A percentile compares a stretch with the other conserved stretches of the same genome.
Evolutionary conservation across 768 basidiomycete genomes (phyloP).

Genomic region (Omphalotus guepiniiformis): DNA sequence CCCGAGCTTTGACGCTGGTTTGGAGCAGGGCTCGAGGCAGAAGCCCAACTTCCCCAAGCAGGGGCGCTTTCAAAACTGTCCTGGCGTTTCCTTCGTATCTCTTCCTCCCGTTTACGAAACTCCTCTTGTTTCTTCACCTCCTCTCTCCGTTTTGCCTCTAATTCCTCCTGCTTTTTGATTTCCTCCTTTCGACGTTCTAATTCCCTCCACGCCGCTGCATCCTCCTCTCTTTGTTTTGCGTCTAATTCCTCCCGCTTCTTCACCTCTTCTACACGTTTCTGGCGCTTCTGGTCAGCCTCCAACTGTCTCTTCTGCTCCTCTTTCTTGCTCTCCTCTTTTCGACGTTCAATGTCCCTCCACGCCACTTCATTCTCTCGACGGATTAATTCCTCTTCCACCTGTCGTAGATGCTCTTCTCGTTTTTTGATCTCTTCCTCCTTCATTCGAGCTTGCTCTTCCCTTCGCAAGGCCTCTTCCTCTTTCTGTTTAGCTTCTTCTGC

Average conservation of each 20-base stretch:
- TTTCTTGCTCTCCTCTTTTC: conserved; percentile 26
- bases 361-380: conserved; percentile 22
- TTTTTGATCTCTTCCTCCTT: conserved; percentile 24
- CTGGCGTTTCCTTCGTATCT: conserved; percentile 36
- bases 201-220: conserved; percentile 20
- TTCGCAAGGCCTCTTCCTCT: conserved; percentile 17
- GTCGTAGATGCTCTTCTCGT: conserved; percentile 26
- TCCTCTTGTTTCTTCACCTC: conserved; percentile 19
- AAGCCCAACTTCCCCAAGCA: conserved; percentile 21
- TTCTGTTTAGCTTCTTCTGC: conserved; percentile 21
- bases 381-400: conserved; percentile 32
- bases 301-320: conserved; percentile 2
- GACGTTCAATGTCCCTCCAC: conserved; percentile 4
- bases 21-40: conserved; percentile 25
- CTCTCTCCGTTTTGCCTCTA: conserved; percentile 21
- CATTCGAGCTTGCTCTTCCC: conserved; percentile 20
- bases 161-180: conserved; percentile 7
- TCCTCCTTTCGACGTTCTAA: conserved; percentile 14
- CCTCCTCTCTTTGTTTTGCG: conserved; percentile 28
- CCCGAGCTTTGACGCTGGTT: conserved; percentile 9
- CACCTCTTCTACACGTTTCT: conserved; percentile 21
- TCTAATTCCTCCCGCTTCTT: conserved; percentile 20
- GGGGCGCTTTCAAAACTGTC: conserved; percentile 35
- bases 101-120: conserved; percentile 29
- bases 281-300: conserved; percentile 15